Conservation (phyloP, 805 yeast genomes). For the Torulaspora gathmanii region DNA sequence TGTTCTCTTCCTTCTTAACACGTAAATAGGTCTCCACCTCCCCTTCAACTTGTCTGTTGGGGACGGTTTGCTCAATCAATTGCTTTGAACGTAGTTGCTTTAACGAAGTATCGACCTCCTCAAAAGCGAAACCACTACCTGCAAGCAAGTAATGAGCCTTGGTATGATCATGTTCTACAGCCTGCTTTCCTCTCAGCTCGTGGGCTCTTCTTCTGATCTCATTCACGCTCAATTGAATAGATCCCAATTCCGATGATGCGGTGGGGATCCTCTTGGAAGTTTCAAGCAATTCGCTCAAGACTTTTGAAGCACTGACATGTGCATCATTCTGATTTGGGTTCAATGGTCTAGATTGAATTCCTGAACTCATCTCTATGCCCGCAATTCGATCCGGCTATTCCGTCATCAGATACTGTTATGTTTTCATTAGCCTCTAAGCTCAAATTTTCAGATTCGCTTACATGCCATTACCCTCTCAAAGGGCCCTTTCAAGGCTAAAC, state of each 20-base stretch:
- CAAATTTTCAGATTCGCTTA: background rate
- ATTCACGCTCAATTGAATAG: slow-evolving; percentile 71
- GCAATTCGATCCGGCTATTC: background rate
- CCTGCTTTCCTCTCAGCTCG: slow-evolving; percentile 47
- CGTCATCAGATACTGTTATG: background rate
- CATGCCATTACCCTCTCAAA: background rate
- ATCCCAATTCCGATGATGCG: slow-evolving; percentile 61
- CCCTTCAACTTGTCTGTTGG: slow-evolving; percentile 19
- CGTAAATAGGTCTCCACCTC: slow-evolving; percentile 62
- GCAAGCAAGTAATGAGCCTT: slow-evolving; percentile 87
- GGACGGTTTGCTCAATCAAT: slow-evolving; percentile 30
- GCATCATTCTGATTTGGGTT: slow-evolving; percentile 5
- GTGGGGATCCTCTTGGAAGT: slow-evolving; percentile 71
- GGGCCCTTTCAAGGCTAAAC: background rate
- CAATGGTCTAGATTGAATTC: slow-evolving; percentile 4
- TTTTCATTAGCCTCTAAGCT: background rate
- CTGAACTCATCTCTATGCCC: slow-evolving; percentile 5
- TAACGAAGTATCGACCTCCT: slow-evolving; percentile 66
- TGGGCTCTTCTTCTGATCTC: slow-evolving; percentile 71
- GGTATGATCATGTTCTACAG: slow-evolving; percentile 43
- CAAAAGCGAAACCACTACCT: slow-evolving; percentile 81
- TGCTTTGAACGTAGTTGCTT: slow-evolving; percentile 40
- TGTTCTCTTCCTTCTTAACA: slow-evolving; percentile 74
- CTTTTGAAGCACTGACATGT: slow-evolving; percentile 17
- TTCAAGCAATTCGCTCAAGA: slow-evolving; percentile 68